Conservation (phyloP, 345 rosid genomes). For the Geranium brycei region DNA sequence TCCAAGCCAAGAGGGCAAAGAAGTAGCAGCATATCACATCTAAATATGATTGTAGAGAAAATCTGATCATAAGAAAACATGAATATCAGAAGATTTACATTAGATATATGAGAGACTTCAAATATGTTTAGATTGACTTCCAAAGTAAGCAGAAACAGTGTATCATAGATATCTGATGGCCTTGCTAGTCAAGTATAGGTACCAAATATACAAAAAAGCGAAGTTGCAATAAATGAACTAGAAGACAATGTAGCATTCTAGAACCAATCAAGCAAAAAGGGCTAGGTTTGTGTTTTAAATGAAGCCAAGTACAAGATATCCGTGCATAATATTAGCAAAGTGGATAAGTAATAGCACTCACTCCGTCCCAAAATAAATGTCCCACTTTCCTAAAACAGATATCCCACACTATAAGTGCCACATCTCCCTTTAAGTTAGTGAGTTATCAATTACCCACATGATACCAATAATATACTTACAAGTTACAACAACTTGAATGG, state of each 20-base stretch:
- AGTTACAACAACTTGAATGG: too few species aligned
- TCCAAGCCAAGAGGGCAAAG: constrained; percentile 66
- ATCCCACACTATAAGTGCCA: too few species aligned
- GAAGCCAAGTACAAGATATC: too few species aligned
- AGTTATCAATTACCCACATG: too few species aligned
- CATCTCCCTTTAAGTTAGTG: too few species aligned
- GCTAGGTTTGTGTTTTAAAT: too few species aligned
- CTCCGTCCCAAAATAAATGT: too few species aligned
- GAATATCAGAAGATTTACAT: constrained; percentile 10
- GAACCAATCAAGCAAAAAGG: neutral
- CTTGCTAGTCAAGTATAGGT: neutral
- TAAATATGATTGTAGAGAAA: constrained; percentile 53
- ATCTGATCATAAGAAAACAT: constrained; percentile 33
- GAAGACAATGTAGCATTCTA: neutral
- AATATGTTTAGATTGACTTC: neutral
- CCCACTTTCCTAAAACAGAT: too few species aligned
- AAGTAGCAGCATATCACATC: constrained; percentile 81
- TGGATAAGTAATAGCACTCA: too few species aligned
- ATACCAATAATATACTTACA: too few species aligned
- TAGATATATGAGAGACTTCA: neutral
- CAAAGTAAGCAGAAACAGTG: neutral
- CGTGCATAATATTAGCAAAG: too few species aligned
- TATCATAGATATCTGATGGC: neutral
- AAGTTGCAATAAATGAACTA: neutral
- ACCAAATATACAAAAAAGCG: too few species aligned